Conservation (phyloP, 208 protist species). For the Trypanosoma brucei region DNA sequence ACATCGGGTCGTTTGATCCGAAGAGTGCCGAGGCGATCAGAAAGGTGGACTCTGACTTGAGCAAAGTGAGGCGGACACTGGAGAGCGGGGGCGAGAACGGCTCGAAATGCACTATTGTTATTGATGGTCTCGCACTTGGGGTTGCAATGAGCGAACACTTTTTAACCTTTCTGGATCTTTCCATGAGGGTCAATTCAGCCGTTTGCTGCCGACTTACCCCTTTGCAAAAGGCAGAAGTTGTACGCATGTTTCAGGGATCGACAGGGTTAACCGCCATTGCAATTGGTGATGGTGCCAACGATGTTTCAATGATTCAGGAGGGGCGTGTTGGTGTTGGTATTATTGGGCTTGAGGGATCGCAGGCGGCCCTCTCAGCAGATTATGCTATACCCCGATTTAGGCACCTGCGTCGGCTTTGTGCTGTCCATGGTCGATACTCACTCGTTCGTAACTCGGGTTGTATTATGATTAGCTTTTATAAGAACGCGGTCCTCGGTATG, state of each 20-base stretch:
- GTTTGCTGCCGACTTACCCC: constrained; percentile 89
- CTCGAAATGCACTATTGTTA: constrained; percentile 67
- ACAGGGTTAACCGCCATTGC: constrained; percentile 89
- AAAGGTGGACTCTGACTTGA: constrained; percentile 60
- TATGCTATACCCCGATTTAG: constrained; percentile 94
- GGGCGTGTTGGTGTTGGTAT: constrained; percentile 95
- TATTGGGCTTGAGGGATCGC: constrained; percentile 93
- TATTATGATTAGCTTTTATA: constrained; percentile 97
- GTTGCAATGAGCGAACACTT: constrained; percentile 75
- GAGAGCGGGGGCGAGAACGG: constrained; percentile 35
- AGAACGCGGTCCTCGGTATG: constrained; percentile 92
- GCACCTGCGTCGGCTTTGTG: constrained; percentile 89
- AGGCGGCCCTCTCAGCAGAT: constrained; percentile 92
- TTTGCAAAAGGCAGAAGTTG: constrained; percentile 87
- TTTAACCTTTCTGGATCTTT: constrained; percentile 65
- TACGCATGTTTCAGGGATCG: constrained; percentile 87
- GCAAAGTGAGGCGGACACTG: constrained; percentile 55
- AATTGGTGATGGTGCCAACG: constrained; percentile 98
- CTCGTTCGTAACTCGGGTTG: constrained; percentile 92
- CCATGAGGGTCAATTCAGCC: constrained; percentile 76
- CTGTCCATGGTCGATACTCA: constrained; percentile 93
- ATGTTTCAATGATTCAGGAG: constrained; percentile 96
- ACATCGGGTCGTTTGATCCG: constrained; percentile 56
- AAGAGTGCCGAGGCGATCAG: constrained; percentile 35
- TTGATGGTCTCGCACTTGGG: constrained; percentile 72